Evolutionary conservation across 2,329 filamentous ascomycete species (phyloP).

Genomic region (Penicillium expansum): DNA sequence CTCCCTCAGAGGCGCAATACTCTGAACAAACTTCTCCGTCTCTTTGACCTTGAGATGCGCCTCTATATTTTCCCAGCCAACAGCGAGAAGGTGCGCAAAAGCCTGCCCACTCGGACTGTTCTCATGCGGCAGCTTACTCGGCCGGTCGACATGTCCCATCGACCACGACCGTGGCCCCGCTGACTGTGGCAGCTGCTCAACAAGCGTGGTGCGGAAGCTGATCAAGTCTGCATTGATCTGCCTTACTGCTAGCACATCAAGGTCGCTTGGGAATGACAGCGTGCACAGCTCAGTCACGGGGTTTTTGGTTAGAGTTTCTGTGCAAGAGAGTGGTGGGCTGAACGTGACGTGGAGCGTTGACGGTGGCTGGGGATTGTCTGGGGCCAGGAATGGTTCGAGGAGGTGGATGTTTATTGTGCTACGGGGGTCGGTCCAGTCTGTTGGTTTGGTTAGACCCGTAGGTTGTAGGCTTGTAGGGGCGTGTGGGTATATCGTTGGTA

Average conservation of each 20-base stretch:
- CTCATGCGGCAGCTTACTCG: slow-evolving; percentile 30
- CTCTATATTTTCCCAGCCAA: slow-evolving; percentile 54
- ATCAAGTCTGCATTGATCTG: slow-evolving; percentile 34
- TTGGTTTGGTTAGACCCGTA: not conserved
- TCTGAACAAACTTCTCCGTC: slow-evolving; percentile 45
- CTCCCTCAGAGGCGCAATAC: slow-evolving; percentile 44
- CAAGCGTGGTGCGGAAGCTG: slow-evolving; percentile 38
- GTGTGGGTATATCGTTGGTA: not conserved
- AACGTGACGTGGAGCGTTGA: slow-evolving; percentile 33
- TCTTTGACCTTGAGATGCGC: slow-evolving; percentile 49
- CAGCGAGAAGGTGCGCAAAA: slow-evolving; percentile 42
- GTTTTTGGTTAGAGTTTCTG: slow-evolving; percentile 32
- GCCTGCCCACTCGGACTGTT: slow-evolving; percentile 44
- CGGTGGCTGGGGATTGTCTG: slow-evolving; percentile 18
- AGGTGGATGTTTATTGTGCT: slow-evolving; percentile 18
- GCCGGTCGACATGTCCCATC: slow-evolving; percentile 39
- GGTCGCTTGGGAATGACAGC: slow-evolving; percentile 43
- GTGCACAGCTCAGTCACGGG: slow-evolving; percentile 52
- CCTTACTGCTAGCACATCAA: slow-evolving; percentile 28
- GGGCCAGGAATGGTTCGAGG: slow-evolving; percentile 27
- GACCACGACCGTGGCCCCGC: slow-evolving; percentile 31
- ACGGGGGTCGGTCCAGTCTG: slow-evolving; percentile 37
- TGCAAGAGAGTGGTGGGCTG: slow-evolving; percentile 26
- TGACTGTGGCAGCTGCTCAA: slow-evolving; percentile 31
- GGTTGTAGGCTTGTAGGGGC: not conserved